phyloP scores from a whole-genome alignment of 176 grass and related monocot species.

The Calamus simplicifolius region DNA sequence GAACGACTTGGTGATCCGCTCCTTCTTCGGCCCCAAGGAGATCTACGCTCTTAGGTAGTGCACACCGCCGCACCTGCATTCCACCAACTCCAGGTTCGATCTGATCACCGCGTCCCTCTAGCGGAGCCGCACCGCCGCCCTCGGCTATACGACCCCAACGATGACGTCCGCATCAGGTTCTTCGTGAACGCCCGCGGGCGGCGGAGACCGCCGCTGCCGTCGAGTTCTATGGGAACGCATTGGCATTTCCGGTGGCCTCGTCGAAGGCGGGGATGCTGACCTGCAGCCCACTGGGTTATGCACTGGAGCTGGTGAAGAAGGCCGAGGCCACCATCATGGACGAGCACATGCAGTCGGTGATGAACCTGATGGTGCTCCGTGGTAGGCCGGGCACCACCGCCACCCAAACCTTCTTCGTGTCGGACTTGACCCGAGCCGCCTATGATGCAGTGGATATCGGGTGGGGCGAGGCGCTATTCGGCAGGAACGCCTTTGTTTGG shows the following conservation, averaged over 20 bases:
- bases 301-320: slow-evolving; percentile 56
- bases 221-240: slow-evolving; percentile 75
- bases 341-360: slow-evolving; percentile 62
- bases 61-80: slow-evolving; percentile 22
- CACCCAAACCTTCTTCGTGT: slow-evolving; percentile 48
- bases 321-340: slow-evolving; percentile 39
- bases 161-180: slow-evolving; percentile 51
- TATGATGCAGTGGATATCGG: slow-evolving; percentile 62
- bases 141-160: slow-evolving; percentile 25
- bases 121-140: slow-evolving; percentile 47
- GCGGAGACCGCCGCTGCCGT: slow-evolving; percentile 29
- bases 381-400: slow-evolving; percentile 28
- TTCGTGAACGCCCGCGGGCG: slow-evolving; percentile 50
- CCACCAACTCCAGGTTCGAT: slow-evolving; percentile 42
- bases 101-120: slow-evolving; percentile 56
- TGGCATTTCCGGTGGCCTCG: slow-evolving; percentile 46
- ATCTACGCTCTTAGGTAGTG: slow-evolving; percentile 34
- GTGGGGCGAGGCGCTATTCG: slow-evolving; percentile 46
- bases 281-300: slow-evolving; percentile 27
- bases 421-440: slow-evolving; percentile 51
- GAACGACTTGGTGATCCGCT: too few species aligned
- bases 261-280: slow-evolving; percentile 33
- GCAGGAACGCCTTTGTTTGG: slow-evolving; percentile 47
- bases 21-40: too few species aligned
- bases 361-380: too few species aligned